Evolutionary conservation across 2,329 filamentous ascomycete species (phyloP).

Genomic region (Decorospora gaudefroyi): DNA sequence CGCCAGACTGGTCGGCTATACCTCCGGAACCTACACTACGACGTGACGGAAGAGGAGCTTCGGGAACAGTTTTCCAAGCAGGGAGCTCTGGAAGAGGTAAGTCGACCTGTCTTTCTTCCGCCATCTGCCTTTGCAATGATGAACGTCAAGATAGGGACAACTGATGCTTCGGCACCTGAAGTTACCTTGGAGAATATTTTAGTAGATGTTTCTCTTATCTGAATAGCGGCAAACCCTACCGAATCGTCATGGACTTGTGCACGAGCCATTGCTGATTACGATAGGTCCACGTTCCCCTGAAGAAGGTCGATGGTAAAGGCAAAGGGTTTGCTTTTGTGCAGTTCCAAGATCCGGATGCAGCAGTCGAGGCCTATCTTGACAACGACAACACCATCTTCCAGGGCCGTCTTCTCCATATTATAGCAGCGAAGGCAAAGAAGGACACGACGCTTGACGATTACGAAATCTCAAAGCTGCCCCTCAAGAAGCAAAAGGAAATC

Average conservation of each 20-base stretch:
- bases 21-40: slow-evolving; percentile 85
- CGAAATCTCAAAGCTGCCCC: slow-evolving; percentile 83
- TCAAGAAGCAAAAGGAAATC: slow-evolving; percentile 93
- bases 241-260: background rate
- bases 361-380: slow-evolving; percentile 75
- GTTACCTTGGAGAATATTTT: slow-evolving; percentile 93
- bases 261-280: slow-evolving; percentile 24
- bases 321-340: slow-evolving; percentile 92
- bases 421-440: slow-evolving; percentile 81
- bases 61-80: slow-evolving; percentile 71
- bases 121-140: slow-evolving; percentile 64
- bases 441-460: slow-evolving; percentile 84
- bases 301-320: slow-evolving; percentile 68
- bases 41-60: slow-evolving; percentile 75
- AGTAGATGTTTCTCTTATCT: slow-evolving; percentile 99
- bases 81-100: slow-evolving; percentile 85
- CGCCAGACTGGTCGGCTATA: slow-evolving; percentile 78
- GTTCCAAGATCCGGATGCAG: slow-evolving; percentile 72
- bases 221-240: slow-evolving; percentile 56
- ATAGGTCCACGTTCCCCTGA: slow-evolving; percentile 84
- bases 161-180: slow-evolving; percentile 94
- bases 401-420: slow-evolving; percentile 86
- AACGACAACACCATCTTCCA: slow-evolving; percentile 88
- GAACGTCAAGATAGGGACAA: slow-evolving; percentile 99
- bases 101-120: slow-evolving; percentile 42